These are phyloP conservation scores for Ustilago tritici DNA, from an alignment of 1,284 basidiomycete genomes.

Conservation along the genomic window DNA sequence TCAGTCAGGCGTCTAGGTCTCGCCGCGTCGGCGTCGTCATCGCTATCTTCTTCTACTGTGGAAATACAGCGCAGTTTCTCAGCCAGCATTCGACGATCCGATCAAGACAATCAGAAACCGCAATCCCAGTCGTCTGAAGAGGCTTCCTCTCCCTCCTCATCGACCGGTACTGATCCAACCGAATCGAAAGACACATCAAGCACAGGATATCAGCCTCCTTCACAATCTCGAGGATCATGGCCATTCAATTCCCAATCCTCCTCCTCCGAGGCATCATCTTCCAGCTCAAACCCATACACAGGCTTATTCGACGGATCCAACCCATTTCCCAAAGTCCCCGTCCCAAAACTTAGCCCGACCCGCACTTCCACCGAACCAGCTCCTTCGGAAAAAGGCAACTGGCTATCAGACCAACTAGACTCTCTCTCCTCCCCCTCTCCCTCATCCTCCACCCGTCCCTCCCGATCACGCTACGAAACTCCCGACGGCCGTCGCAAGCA, in stretches of 20 bases:
- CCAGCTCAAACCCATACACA: conserved; percentile 30
- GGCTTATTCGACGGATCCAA: conserved; percentile 39
- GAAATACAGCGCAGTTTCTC: conserved; percentile 19
- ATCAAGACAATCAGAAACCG: conserved; percentile 29
- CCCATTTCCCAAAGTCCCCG: conserved; percentile 30
- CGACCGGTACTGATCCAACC: background rate
- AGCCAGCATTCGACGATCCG: conserved; percentile 14
- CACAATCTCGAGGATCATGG: conserved; percentile 19
- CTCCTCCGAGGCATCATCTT: background rate
- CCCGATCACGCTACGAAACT: conserved; percentile 10
- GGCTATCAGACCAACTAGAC: conserved; percentile 44
- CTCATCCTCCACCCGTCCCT: conserved; percentile 10
- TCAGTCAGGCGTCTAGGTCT: conserved; percentile 7
- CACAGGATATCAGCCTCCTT: conserved; percentile 24
- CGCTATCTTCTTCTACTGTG: background rate
- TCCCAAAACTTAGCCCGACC: conserved; percentile 7
- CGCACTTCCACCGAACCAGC: conserved; percentile 2
- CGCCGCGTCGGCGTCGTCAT: background rate
- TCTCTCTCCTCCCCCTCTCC: conserved; percentile 28
- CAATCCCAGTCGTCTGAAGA: background rate
- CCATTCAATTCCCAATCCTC: conserved; percentile 15
- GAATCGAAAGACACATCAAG: background rate
- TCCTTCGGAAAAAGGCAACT: conserved; percentile 7
- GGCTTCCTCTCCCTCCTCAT: conserved; percentile 17
- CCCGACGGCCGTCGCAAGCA: conserved; percentile 11